A percentile compares a stretch with the other conserved stretches of the same genome.
Conservation (phyloP, 345 rosid species). For the Mercurialis annua region DNA sequence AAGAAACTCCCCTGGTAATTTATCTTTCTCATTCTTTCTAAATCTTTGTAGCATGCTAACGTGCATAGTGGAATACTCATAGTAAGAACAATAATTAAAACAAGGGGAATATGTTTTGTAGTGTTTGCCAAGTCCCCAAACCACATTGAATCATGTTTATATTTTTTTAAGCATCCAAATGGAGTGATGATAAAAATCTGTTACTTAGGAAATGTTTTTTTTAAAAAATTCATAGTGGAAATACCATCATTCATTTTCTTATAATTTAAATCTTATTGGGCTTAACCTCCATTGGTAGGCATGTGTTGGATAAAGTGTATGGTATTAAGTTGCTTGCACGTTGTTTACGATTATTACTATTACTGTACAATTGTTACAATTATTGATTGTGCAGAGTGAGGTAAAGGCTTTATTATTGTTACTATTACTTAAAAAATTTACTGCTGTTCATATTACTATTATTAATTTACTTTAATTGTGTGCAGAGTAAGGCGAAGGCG, state of each 20-base stretch:
- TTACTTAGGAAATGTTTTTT: not conserved
- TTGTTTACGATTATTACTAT: not conserved
- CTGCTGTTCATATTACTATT: not conserved
- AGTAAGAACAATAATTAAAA: not conserved
- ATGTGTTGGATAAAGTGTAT: not conserved
- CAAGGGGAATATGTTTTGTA: not conserved
- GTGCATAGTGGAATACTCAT: not conserved
- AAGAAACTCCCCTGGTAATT: not conserved
- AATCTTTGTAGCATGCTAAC: not conserved
- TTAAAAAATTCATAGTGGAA: not conserved
- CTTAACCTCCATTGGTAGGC: not conserved
- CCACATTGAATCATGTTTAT: not conserved
- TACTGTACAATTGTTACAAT: not conserved
- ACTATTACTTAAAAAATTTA: not conserved
- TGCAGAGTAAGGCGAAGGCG: conserved; percentile 92
- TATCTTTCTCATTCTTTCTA: not conserved
- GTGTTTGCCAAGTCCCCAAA: not conserved
- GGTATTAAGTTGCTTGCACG: not conserved
- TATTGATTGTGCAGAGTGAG: no score
- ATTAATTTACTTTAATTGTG: conserved; percentile 11
- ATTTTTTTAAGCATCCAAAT: not conserved
- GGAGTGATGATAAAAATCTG: not conserved
- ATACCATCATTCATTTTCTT: not conserved
- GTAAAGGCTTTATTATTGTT: not conserved
- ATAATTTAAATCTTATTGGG: not conserved